phyloP scores from a whole-genome alignment of 2,329 filamentous ascomycete species.

The Amauroascus niger region DNA sequence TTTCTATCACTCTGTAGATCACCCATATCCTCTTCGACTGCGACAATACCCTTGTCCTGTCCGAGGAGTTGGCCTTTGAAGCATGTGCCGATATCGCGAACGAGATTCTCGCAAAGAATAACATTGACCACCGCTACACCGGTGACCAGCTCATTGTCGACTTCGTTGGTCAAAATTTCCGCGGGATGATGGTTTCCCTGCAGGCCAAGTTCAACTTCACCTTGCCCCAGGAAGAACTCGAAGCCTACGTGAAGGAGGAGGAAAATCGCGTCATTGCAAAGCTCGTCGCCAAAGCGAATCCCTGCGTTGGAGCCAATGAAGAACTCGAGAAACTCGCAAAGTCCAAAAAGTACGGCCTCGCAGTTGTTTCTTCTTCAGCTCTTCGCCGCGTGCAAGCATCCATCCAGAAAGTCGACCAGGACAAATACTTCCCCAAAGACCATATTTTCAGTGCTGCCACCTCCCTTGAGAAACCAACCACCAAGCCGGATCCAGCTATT shows the following conservation, averaged over 20 bases:
- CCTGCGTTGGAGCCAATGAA: conserved; percentile 59
- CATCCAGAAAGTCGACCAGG: conserved; percentile 68
- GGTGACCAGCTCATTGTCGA: conserved; percentile 68
- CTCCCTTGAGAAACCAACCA: conserved; percentile 66
- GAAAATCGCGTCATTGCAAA: conserved; percentile 77
- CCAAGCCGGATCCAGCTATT: conserved; percentile 83
- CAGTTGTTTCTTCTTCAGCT: conserved; percentile 73
- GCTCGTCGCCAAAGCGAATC: conserved; percentile 56
- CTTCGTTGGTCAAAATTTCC: conserved; percentile 92
- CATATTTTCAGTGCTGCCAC: conserved; percentile 74
- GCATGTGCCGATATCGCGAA: conserved; percentile 85
- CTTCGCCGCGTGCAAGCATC: conserved; percentile 67
- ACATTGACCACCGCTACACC: conserved; percentile 61
- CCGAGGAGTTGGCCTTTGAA: conserved; percentile 83
- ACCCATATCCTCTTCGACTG: conserved; percentile 63
- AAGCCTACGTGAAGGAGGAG: conserved; percentile 64
- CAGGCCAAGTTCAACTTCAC: conserved; percentile 66
- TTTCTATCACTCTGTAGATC: conserved; percentile 40
- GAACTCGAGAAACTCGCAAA: conserved; percentile 57
- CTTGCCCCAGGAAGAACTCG: conserved; percentile 57
- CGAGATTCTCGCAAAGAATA: conserved; percentile 61
- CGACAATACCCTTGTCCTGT: conserved; percentile 87
- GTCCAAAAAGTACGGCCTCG: conserved; percentile 57
- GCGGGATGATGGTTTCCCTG: conserved; percentile 73
- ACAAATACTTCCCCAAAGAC: conserved; percentile 66